Conservation (phyloP, 352 stramenopile genomes). For the Phytophthora pluvialis region DNA sequence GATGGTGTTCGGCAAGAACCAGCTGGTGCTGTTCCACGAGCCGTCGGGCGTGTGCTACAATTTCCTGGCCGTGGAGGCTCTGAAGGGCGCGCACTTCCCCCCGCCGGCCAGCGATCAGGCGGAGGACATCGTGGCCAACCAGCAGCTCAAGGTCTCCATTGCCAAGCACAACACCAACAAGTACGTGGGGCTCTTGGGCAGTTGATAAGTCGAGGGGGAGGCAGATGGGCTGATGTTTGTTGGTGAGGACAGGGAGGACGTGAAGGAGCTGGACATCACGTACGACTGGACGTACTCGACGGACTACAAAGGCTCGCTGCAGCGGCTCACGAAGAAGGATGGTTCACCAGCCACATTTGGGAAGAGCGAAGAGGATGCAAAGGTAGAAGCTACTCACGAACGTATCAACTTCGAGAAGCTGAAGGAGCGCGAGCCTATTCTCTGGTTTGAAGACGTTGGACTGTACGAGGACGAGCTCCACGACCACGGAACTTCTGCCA, state of each 20-base stretch:
- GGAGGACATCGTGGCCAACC: slow-evolving; percentile 60
- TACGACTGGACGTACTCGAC: slow-evolving; percentile 90
- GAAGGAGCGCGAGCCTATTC: slow-evolving; percentile 80
- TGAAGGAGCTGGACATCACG: slow-evolving; percentile 85
- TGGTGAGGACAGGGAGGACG: slow-evolving; percentile 52
- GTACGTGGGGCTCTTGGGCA: slow-evolving; percentile 29
- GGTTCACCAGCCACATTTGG: slow-evolving; percentile 18
- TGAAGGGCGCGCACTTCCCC: slow-evolving; percentile 78
- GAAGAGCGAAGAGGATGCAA: slow-evolving; percentile 39
- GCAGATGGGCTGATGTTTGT: not conserved
- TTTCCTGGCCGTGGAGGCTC: slow-evolving; percentile 77
- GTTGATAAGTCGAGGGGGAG: not conserved
- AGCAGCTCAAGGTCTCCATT: slow-evolving; percentile 84
- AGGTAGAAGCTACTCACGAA: slow-evolving; percentile 51
- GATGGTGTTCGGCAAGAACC: slow-evolving; percentile 90
- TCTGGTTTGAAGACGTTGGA: slow-evolving; percentile 85
- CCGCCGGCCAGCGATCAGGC: slow-evolving; percentile 47
- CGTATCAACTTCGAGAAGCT: slow-evolving; percentile 83
- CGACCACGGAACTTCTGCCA: slow-evolving; percentile 79
- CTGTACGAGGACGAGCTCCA: slow-evolving; percentile 88
- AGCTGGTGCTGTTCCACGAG: slow-evolving; percentile 78
- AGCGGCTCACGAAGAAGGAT: slow-evolving; percentile 46
- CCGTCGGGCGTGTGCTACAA: slow-evolving; percentile 75
- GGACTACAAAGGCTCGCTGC: slow-evolving; percentile 82
- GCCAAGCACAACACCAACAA: slow-evolving; percentile 84